Evolutionary conservation across 352 stramenopile species (phyloP).

Genomic region (Phytophthora kernoviae): DNA sequence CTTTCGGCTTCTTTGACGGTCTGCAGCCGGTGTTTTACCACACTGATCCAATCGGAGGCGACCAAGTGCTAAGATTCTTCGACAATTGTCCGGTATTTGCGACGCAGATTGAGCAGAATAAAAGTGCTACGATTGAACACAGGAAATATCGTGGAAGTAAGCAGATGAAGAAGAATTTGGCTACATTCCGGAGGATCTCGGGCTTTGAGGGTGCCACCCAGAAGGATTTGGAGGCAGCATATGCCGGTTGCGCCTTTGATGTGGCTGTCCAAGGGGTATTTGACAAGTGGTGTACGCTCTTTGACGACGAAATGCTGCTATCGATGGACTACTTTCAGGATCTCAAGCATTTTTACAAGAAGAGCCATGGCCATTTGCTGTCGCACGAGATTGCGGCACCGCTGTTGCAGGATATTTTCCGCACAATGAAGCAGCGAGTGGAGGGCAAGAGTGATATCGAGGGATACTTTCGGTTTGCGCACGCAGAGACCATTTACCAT

Average conservation of each 20-base stretch:
- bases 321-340: conserved; percentile 89
- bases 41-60: conserved; percentile 48
- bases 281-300: conserved; percentile 72
- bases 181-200: conserved; percentile 43
- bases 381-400: conserved; percentile 78
- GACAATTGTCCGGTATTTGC: conserved; percentile 82
- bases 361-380: conserved; percentile 74
- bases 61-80: conserved; percentile 80
- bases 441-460: conserved; percentile 41
- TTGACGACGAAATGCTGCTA: conserved; percentile 66
- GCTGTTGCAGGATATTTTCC: conserved; percentile 69
- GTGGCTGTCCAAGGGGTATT: conserved; percentile 51
- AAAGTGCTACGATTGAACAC: conserved; percentile 61
- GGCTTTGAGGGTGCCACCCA: conserved; percentile 32
- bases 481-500: conserved; percentile 84
- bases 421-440: conserved; percentile 52
- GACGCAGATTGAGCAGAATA: conserved; percentile 61
- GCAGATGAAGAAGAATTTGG: conserved; percentile 61
- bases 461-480: conserved; percentile 84
- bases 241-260: conserved; percentile 83
- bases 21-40: conserved; percentile 66
- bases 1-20: conserved; percentile 72
- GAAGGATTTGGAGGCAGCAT: conserved; percentile 77
- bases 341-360: conserved; percentile 88
- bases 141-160: conserved; percentile 49